phyloP scores from a whole-genome alignment of 2,329 filamentous ascomycete species.

The Sphaerulina populicola region DNA sequence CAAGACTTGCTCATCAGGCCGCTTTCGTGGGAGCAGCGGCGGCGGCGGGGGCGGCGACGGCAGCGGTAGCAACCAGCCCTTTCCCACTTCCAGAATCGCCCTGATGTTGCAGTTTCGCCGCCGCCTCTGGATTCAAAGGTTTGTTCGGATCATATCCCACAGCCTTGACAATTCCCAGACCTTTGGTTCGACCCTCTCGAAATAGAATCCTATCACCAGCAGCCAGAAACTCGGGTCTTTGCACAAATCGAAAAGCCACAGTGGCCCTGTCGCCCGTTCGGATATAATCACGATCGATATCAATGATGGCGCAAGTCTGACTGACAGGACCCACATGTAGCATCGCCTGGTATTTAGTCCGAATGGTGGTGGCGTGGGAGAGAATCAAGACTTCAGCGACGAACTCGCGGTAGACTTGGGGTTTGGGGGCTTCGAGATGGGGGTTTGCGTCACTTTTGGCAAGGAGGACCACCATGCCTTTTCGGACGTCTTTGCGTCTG shows the following conservation, averaged over 20 bases:
- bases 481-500: constrained; percentile 82
- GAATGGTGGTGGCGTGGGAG: constrained; percentile 93
- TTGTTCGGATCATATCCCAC: constrained; percentile 70
- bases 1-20: no score
- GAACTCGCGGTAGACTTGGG: constrained; percentile 54
- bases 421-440: constrained; percentile 33
- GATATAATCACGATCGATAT: constrained; percentile 92
- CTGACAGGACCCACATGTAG: constrained; percentile 89
- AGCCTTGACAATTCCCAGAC: constrained; percentile 84
- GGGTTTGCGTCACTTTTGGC: constrained; percentile 59
- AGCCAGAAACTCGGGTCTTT: constrained; percentile 83
- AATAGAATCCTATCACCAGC: constrained; percentile 86
- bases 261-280: constrained; percentile 88
- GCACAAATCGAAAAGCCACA: constrained; percentile 90
- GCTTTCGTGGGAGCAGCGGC: no score
- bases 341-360: constrained; percentile 96
- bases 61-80: no score
- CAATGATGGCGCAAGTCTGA: constrained; percentile 94
- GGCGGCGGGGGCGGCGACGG: no score
- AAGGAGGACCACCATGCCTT: constrained; percentile 94
- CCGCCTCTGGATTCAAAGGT: constrained; percentile 37
- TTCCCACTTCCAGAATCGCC: no score
- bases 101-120: neutral
- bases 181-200: constrained; percentile 89
- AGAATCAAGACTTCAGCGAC: constrained; percentile 78